Conservation (phyloP, 257 asterid genomes). For the Primulina huaijiensis region DNA sequence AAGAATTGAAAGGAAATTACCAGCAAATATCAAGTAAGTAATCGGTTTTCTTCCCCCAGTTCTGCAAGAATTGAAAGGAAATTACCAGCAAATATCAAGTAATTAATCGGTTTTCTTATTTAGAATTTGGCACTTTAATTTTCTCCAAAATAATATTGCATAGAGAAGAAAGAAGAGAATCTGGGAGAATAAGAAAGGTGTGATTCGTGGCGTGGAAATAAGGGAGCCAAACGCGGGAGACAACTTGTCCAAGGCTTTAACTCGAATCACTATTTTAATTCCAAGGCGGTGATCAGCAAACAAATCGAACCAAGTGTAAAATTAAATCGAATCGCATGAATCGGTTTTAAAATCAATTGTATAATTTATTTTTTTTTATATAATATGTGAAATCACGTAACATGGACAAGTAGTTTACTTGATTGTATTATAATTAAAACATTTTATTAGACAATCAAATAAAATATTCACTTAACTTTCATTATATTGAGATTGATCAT, state of each 20-base stretch:
- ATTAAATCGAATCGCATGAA: no score
- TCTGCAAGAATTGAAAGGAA: neutral
- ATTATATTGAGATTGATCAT: no score
- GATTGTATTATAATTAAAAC: no score
- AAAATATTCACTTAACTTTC: no score
- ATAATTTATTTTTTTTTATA: no score
- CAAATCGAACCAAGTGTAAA: no score
- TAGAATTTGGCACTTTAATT: neutral
- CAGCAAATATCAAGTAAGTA: neutral
- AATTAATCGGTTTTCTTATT: neutral
- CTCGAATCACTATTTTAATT: no score
- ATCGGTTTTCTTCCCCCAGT: neutral
- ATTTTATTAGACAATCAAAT: no score
- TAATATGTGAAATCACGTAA: no score
- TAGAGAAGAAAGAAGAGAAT: conserved; percentile 6
- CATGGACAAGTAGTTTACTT: no score
- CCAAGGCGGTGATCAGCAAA: no score
- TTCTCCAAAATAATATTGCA: conserved; percentile 13
- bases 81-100: neutral
- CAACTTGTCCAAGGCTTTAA: conserved; percentile 5
- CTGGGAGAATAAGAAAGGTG: neutral
- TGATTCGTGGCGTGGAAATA: conserved; percentile 45
- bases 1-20: neutral
- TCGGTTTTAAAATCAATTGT: no score
- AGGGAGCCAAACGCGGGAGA: conserved; percentile 37